These are phyloP conservation scores for Mycena kentingensis DNA, from an alignment of 768 basidiomycete genomes.

Conservation along the genomic window DNA sequence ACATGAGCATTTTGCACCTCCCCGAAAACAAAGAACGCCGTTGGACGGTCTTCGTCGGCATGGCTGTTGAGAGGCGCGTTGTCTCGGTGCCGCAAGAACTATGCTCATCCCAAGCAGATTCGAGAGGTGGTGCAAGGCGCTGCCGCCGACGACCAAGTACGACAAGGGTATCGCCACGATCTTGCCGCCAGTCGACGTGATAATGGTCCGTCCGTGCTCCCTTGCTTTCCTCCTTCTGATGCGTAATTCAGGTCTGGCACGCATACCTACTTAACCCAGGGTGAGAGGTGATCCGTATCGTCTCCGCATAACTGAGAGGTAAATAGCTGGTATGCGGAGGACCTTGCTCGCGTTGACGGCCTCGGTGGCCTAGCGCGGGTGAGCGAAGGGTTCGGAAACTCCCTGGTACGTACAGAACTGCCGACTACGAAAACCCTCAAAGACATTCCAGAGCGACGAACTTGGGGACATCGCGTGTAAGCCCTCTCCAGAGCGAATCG, in stretches of 20 bases:
- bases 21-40: slow-evolving; percentile 28
- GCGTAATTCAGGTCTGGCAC: slow-evolving; percentile 33
- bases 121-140: slow-evolving; percentile 29
- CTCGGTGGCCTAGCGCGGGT: too few species aligned
- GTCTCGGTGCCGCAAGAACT: neutral
- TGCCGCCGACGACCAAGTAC: slow-evolving; percentile 19
- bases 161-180: neutral
- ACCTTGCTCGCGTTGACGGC: slow-evolving; percentile 26
- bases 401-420: too few species aligned
- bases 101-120: slow-evolving; percentile 26
- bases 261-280: slow-evolving; percentile 33
- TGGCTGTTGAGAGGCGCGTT: slow-evolving; percentile 39
- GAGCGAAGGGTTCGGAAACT: too few species aligned
- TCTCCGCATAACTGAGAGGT: slow-evolving; percentile 14
- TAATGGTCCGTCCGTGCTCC: slow-evolving; percentile 33
- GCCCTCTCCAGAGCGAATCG: too few species aligned
- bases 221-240: neutral
- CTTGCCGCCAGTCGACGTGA: slow-evolving; percentile 40
- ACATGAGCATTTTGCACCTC: slow-evolving; percentile 15
- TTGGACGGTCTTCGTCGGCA: slow-evolving; percentile 40
- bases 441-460: too few species aligned
- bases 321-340: slow-evolving; percentile 35
- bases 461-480: too few species aligned
- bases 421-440: too few species aligned
- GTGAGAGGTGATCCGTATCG: slow-evolving; percentile 8